A percentile compares a stretch with the other conserved stretches of the same genome.
phyloP scores from a whole-genome alignment of 2,329 filamentous ascomycete species.

The Talaromyces pinophilus region DNA sequence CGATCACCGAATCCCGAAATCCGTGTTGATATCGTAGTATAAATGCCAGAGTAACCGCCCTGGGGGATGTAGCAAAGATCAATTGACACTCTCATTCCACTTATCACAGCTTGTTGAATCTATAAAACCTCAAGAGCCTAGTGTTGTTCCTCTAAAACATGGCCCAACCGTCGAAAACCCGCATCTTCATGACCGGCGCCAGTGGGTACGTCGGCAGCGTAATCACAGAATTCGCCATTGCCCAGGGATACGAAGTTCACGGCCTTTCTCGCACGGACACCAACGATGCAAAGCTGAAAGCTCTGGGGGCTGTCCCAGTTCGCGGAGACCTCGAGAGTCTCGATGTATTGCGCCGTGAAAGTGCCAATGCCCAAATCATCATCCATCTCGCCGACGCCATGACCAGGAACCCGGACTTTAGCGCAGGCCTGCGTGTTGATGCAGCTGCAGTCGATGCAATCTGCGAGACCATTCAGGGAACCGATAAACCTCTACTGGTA shows the following conservation, averaged over 20 bases:
- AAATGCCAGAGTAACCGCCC: neutral
- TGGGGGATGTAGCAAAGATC: neutral
- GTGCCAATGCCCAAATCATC: constrained; percentile 46
- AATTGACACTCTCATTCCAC: neutral
- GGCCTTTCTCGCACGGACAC: constrained; percentile 45
- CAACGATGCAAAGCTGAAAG: constrained; percentile 40
- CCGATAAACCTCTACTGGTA: constrained; percentile 17
- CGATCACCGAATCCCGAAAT: neutral
- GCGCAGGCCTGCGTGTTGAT: constrained; percentile 33
- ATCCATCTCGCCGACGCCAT: constrained; percentile 45
- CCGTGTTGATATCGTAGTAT: neutral
- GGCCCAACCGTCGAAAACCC: constrained; percentile 11
- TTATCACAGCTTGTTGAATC: neutral
- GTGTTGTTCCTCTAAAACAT: neutral
- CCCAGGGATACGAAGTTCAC: constrained; percentile 44
- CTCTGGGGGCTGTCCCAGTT: constrained; percentile 13
- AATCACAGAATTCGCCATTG: constrained; percentile 41
- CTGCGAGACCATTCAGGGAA: constrained; percentile 23
- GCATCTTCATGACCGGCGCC: constrained; percentile 47
- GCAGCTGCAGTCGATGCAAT: constrained; percentile 44
- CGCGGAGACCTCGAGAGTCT: constrained; percentile 28
- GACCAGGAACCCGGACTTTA: constrained; percentile 22
- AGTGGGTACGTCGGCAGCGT: constrained; percentile 43
- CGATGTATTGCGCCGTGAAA: constrained; percentile 43
- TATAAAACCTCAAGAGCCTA: neutral